Base-by-base conservation (phyloP, 192 early-diverging fungal genomes). In the Allomyces arbusculus region DNA sequence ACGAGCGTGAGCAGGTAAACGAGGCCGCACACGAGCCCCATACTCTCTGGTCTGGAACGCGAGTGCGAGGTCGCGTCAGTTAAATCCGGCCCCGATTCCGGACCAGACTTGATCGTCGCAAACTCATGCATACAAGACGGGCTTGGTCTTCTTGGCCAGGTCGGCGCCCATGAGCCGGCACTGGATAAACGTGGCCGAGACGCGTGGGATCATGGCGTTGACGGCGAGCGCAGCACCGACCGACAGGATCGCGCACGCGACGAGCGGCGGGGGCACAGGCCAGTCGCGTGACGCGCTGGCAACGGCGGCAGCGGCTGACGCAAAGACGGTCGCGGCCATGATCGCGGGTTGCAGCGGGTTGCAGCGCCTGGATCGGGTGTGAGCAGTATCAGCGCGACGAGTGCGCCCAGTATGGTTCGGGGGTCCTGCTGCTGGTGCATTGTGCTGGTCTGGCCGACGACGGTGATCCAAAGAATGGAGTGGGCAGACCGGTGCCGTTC, bases 1-100 rank as follows among this genome's bases (percentile, higher is more conserved):
- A 96, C 93, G 68, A 96, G 81, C 14, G 78, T 79, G 11, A 89
- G 82, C 58, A 97, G 77, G 66, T 97, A 99, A 24, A 95, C 79
- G 24, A 89, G 80, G 19, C 91, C 94, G 0, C 84, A 84, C 6
- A 95, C 78, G 63, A 92, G 82, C 23, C 96, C 96, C 89, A 93
- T 89, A 69, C 86, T 90, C 75, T 99, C 96, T 0, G 95, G 82
- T n/a, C 90, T 92, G 50, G 33, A 40, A 3, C 0, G 8, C 0
- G 7, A 40, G 7, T 8, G 8, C 33, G 7, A 7, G 3, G 33
- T 40, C 7, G 16, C 1, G 50, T 58, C 50, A 14, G 12, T 14
- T 5, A 4, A n/a, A n/a, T n/a, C n/a, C n/a, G n/a, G n/a, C n/a
- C n/a, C 20, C 20, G 12, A 58, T 0, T 2, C 4, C 50, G 20